phyloP scores from a whole-genome alignment of 2,329 filamentous ascomycete genomes.

The Epichloe sylvatica region DNA sequence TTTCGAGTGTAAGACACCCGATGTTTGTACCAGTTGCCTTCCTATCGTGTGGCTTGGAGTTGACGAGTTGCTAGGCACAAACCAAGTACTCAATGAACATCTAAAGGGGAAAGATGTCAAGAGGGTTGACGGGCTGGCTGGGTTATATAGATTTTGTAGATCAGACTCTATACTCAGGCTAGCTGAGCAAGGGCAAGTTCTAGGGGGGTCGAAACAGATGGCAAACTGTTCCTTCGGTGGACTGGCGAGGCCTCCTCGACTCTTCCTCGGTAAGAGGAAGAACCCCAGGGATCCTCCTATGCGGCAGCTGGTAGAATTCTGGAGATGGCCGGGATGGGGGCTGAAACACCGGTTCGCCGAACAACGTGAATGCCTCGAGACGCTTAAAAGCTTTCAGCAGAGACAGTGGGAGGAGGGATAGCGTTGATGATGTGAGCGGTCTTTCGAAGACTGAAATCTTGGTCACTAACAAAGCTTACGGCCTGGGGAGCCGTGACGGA shows the following conservation, averaged over 20 bases:
- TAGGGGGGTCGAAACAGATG: conserved; percentile 96
- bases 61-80: conserved; percentile 2
- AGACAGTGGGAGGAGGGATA: conserved; percentile 42
- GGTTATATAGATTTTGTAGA: conserved; percentile 2
- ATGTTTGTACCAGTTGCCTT: not conserved
- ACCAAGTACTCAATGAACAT: conserved; percentile 2
- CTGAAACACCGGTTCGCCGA: conserved; percentile 33
- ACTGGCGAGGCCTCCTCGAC: conserved; percentile 96
- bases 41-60: not conserved
- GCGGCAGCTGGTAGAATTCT: conserved; percentile 82
- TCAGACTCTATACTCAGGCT: not conserved
- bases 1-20: not conserved
- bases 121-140: not conserved
- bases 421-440: conserved; percentile 54
- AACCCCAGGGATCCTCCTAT: conserved; percentile 96
- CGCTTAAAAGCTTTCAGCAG: conserved; percentile 33
- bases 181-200: conserved; percentile 32
- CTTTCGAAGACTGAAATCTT: conserved; percentile 55
- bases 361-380: conserved; percentile 36
- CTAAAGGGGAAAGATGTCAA: not conserved
- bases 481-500: conserved; percentile 49
- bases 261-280: conserved; percentile 99
- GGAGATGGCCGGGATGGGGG: conserved; percentile 39
- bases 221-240: conserved; percentile 77
- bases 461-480: conserved; percentile 49